Evolutionary conservation across 1,139 yeast species (phyloP), one percentile per base, ranked within the genome.

Genomic region (Meyerozyma guilliermondii): DNA sequence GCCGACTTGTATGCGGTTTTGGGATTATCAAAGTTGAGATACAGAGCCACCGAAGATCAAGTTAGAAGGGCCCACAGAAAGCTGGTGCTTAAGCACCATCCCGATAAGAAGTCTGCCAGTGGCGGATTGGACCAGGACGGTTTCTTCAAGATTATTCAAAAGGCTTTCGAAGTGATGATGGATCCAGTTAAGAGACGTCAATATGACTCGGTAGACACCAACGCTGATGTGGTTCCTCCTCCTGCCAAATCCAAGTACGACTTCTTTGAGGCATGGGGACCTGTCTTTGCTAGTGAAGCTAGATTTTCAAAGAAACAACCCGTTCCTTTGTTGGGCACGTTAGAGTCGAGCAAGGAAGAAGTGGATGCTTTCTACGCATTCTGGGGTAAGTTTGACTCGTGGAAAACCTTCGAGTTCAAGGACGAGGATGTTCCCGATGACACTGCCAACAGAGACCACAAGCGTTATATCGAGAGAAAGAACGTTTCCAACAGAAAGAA

Each of bases 351-450:
- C 44, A 87, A 87, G 74, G 81, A 78, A 42, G 95, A 89, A 50
- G 96, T 92, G 44, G 98, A 92, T 59, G 74, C 70, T 39, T 94
- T 92, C 73, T 92, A 92, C 76, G 72, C 77, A 46, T 88, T 87
- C 77, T 92, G 94, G 92, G 89, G 89, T 69, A 85, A 86, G 66
- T 88, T 92, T 57, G 98, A 92, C 65, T 92, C 98, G 27, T 92
- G 99, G 99, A 88, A 96, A 76, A 76, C 96, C 39, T 92, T 92
- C 63, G 99, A 92, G 74, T 92, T 91, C 73, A 81, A 91, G 66
- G 99, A 92, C 63, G 98, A 92, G 74, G 99, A 92, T 65, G 97
- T 91, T 60, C 99, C 99, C 53, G 99, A 92, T 74, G 99, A 92
- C 71, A 87, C 97, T 49, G 87, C 96, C 50, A 94, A 92, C 81